Evolutionary conservation across 1,139 yeast genomes (phyloP), one percentile per base, ranked within the genome.

Genomic region (Blastobotrys serpentis): DNA sequence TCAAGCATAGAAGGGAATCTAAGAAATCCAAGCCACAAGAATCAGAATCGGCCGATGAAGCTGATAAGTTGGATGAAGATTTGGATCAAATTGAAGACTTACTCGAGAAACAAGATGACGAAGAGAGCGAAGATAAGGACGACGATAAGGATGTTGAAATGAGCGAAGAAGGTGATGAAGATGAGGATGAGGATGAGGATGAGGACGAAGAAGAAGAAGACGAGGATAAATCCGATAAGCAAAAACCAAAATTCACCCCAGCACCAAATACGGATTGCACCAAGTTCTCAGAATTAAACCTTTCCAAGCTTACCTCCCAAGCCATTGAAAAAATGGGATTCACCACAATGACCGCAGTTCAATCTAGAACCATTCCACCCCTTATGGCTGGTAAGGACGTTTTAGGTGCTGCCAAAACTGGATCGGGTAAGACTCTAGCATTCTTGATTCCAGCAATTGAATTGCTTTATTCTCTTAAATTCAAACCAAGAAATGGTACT

Each of bases 361-460:
- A 90, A 70, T 86, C 95, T 32, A 82, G 89, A 67, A 88, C 98
- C 13, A 90, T 90, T 51, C 98, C 98, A 6, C 97, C 98, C 13
- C 74, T 92, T 56, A 73, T 90, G 59, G 96, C 98, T 0, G 98
- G 98, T 39, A 90, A 60, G 44, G 98, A 92, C 66, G 79, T 92
- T 7, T 81, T 94, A 56, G 99, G 98, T 50, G 94, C 92, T 62
- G 98, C 98, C 8, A 84, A 95, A 6, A 94, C 99, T 0, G 99
- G 99, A 65, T 88, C 96, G 0, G 99, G 99, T 43, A 92, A 92
- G 66, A 92, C 99, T 0, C 69, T 92, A 52, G 95, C 98, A 2
- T 92, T 92, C 61, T 75, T 94, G 61, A 77, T 92, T 52, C 99
- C 99, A 8, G 97, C 98, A 40, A 83, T 94, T 55, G 98, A 92